Conservation (phyloP, 768 basidiomycete genomes). For the Tricholoma terreum region DNA sequence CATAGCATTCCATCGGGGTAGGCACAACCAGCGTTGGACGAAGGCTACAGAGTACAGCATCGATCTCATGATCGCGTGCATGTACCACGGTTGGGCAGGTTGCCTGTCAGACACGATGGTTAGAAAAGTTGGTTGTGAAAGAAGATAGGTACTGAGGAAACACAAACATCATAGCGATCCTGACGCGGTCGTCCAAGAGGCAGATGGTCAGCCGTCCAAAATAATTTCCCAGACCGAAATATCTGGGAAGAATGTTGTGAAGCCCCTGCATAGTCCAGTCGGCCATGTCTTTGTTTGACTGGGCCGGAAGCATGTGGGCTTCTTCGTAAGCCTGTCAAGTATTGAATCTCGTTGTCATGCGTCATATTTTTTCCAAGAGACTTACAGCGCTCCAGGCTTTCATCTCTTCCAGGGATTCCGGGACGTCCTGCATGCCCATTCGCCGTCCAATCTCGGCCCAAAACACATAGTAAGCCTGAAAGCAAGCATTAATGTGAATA, state of each 20-base stretch:
- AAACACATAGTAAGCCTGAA: conserved; percentile 37
- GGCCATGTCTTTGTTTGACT: conserved; percentile 39
- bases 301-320: conserved; percentile 38
- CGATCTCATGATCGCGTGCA: conserved; percentile 24
- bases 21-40: conserved; percentile 36
- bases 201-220: conserved; percentile 30
- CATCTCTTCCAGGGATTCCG: conserved; percentile 36
- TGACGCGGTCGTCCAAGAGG: conserved; percentile 40
- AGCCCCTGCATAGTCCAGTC: conserved; percentile 39
- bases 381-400: conserved; percentile 38
- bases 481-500: background rate
- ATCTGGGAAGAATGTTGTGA: conserved; percentile 33
- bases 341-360: background rate
- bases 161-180: conserved; percentile 48
- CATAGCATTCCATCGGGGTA: conserved; percentile 30
- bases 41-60: conserved; percentile 25
- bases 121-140: background rate
- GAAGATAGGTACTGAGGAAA: background rate
- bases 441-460: conserved; percentile 45
- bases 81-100: conserved; percentile 32
- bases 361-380: background rate
- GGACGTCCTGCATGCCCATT: conserved; percentile 49
- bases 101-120: conserved; percentile 25
- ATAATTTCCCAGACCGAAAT: conserved; percentile 37
- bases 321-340: conserved; percentile 39